phyloP scores from a whole-genome alignment of 305 asterid genomes.

The Fraxinus xanthoxyloides region DNA sequence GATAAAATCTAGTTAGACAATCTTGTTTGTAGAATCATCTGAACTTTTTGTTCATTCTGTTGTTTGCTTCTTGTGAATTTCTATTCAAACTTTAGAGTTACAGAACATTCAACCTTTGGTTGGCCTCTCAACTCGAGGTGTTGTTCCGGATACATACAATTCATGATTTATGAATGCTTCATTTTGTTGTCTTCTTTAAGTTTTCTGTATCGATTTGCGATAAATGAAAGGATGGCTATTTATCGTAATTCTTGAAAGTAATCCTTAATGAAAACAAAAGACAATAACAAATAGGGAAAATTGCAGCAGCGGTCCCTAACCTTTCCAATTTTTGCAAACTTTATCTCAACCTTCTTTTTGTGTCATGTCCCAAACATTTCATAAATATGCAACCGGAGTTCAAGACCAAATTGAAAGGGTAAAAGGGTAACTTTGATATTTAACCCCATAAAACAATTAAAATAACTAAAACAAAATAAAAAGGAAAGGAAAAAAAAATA shows the following conservation, averaged over 20 bases:
- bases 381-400: too few species aligned
- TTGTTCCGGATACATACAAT: constrained; percentile 24
- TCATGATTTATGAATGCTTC: background rate
- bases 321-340: too few species aligned
- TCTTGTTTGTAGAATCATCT: constrained; percentile 6
- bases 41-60: constrained; percentile 6
- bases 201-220: background rate
- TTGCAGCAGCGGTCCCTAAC: too few species aligned
- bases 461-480: too few species aligned
- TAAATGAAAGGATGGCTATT: background rate
- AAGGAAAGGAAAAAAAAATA: too few species aligned
- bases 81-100: constrained; percentile 12
- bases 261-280: background rate
- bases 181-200: background rate
- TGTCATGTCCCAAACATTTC: too few species aligned
- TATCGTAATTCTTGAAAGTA: background rate
- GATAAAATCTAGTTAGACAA: constrained; percentile 21
- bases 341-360: too few species aligned
- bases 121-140: constrained; percentile 21
- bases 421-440: too few species aligned
- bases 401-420: too few species aligned
- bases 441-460: too few species aligned
- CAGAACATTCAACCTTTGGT: constrained; percentile 28
- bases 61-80: constrained; percentile 27
- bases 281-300: too few species aligned